Conservation (phyloP, 2,329 filamentous ascomycete genomes). For the Sporothrix protearum region DNA sequence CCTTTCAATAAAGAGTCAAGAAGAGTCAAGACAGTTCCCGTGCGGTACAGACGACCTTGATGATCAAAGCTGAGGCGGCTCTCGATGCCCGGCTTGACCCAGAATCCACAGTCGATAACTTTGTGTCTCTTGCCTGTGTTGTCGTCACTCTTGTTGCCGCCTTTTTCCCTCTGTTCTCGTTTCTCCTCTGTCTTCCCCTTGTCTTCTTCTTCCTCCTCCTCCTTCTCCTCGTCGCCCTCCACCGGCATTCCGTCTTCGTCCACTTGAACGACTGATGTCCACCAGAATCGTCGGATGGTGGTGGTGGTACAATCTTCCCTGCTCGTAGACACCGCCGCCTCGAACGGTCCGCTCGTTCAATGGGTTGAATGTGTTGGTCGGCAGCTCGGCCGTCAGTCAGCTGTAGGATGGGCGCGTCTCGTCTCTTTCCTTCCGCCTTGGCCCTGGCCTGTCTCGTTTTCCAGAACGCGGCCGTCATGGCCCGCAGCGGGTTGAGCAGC, state of each 20-base stretch:
- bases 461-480: not conserved
- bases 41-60: not conserved
- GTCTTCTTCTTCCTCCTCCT: not conserved
- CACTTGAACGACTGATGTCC: not conserved
- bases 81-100: not conserved
- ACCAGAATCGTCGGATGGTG: slow-evolving; percentile 2
- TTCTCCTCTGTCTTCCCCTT: too few relatives aligned
- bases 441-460: not conserved
- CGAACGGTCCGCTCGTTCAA: not conserved
- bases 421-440: not conserved
- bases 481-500: not conserved
- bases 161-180: not conserved
- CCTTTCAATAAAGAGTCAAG: not conserved
- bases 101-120: not conserved
- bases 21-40: not conserved
- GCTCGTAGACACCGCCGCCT: not conserved
- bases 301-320: not conserved
- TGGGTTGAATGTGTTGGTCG: not conserved
- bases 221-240: not conserved
- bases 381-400: not conserved
- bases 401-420: not conserved
- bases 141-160: not conserved
- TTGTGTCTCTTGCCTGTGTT: not conserved
- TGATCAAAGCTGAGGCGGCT: not conserved
- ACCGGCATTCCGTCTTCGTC: not conserved